phyloP scores from a whole-genome alignment of 1,139 yeast genomes.

The Suhomyces kunorum region DNA sequence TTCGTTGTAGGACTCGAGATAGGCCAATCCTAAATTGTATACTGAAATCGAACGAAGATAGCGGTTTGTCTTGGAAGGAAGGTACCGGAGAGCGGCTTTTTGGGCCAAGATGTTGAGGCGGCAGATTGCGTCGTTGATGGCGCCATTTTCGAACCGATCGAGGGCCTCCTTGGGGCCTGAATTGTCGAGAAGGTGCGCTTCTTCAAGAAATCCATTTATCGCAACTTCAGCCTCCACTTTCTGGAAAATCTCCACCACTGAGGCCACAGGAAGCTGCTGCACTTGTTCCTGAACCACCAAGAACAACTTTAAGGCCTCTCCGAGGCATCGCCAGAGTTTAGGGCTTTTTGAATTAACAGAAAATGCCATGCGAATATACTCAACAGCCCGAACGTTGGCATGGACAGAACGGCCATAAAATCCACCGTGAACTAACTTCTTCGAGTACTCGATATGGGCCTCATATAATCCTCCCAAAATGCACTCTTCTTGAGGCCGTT shows the following conservation, averaged over 20 bases:
- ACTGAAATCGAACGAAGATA: slow-evolving; percentile 59
- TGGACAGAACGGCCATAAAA: slow-evolving; percentile 60
- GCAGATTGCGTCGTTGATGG: slow-evolving; percentile 24
- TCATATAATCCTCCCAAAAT: slow-evolving; percentile 60
- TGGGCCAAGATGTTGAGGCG: slow-evolving; percentile 31
- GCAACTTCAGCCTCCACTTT: slow-evolving; percentile 11
- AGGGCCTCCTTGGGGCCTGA: slow-evolving; percentile 15
- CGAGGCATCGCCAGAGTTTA: slow-evolving; percentile 56
- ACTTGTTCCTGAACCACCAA: slow-evolving; percentile 46
- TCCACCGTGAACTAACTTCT: slow-evolving; percentile 56
- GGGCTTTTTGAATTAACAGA: slow-evolving; percentile 39
- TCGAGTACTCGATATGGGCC: slow-evolving; percentile 56
- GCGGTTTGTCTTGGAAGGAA: slow-evolving; percentile 43
- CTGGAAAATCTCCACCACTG: slow-evolving; percentile 35
- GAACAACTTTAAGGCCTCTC: slow-evolving; percentile 51
- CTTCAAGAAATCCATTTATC: slow-evolving; percentile 10
- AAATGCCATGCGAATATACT: slow-evolving; percentile 46
- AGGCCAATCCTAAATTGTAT: slow-evolving; percentile 72
- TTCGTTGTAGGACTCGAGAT: slow-evolving; percentile 49
- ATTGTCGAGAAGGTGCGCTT: slow-evolving; percentile 6
- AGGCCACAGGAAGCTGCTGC: slow-evolving; percentile 46
- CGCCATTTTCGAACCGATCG: slow-evolving; percentile 16
- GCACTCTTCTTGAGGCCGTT: slow-evolving; percentile 55
- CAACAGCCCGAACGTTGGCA: slow-evolving; percentile 47
- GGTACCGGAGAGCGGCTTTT: slow-evolving; percentile 26